These are phyloP conservation scores for Alternaria viburni DNA, from an alignment of 2,329 filamentous ascomycete genomes.

Conservation along the genomic window DNA sequence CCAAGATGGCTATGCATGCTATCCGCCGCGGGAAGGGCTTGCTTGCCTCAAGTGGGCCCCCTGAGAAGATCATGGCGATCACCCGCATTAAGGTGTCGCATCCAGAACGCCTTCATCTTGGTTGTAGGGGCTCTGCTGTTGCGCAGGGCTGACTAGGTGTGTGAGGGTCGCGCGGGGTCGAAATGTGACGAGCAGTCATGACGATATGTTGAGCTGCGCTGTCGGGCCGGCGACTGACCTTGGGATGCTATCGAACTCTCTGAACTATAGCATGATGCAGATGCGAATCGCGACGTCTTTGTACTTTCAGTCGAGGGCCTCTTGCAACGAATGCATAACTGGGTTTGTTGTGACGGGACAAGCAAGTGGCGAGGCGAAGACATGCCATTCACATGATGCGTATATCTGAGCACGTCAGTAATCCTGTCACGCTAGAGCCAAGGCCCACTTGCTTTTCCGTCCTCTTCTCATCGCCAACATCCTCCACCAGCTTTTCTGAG, in stretches of 20 bases:
- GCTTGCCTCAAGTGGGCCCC: neutral
- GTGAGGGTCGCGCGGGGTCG: neutral
- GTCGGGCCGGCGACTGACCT: too few species aligned
- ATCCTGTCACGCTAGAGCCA: neutral
- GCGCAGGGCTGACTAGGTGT: neutral
- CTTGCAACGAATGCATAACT: neutral
- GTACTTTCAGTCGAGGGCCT: neutral
- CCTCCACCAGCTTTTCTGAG: neutral
- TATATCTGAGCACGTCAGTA: neutral
- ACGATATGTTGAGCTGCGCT: neutral
- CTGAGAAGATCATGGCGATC: neutral
- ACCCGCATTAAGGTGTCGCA: neutral
- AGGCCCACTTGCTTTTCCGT: neutral
- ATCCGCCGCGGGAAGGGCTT: neutral
- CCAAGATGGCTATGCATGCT: neutral
- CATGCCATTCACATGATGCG: neutral
- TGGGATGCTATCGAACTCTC: neutral
- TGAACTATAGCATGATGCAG: neutral
- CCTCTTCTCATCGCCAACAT: neutral
- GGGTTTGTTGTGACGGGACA: neutral
- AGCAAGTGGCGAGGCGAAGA: neutral
- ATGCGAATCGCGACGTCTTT: neutral
- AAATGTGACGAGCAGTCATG: neutral
- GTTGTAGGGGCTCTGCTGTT: neutral
- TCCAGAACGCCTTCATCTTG: neutral